phyloP scores from a whole-genome alignment of 805 yeast genomes.

The Lachancea sp. region DNA sequence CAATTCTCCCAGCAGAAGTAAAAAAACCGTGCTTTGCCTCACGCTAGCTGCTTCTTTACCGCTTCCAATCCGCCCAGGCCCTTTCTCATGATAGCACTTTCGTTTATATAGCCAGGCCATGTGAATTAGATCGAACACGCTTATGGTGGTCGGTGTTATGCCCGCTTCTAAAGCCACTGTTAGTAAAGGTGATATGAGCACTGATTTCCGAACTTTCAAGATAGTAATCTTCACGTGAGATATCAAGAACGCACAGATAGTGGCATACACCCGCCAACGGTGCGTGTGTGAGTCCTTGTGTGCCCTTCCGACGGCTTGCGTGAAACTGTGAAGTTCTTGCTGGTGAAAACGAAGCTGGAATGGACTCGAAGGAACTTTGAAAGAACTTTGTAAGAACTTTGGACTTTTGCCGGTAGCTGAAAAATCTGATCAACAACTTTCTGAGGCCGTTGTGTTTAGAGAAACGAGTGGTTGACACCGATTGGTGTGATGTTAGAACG shows the following conservation, averaged over 20 bases:
- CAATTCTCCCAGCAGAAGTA: not conserved
- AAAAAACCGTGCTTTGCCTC: not conserved
- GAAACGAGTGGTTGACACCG: too few species aligned
- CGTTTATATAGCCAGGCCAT: constrained; percentile 8
- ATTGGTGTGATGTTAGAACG: too few species aligned
- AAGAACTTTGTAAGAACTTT: too few species aligned
- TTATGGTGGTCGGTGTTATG: constrained; percentile 6
- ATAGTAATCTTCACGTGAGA: not conserved
- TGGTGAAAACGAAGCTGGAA: too few species aligned
- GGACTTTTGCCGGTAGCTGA: too few species aligned
- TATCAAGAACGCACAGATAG: not conserved
- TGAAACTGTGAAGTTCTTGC: not conserved
- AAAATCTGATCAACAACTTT: too few species aligned
- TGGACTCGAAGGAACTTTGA: too few species aligned
- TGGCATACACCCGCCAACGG: not conserved
- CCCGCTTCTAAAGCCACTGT: constrained; percentile 5
- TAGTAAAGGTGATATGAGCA: not conserved
- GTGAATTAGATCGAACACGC: constrained; percentile 1
- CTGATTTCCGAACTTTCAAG: not conserved
- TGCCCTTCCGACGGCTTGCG: too few species aligned
- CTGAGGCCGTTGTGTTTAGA: too few species aligned
- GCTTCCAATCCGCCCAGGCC: not conserved
- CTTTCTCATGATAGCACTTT: not conserved
- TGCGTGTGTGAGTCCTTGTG: not conserved
- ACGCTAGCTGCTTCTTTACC: not conserved